A percentile compares a stretch with the other conserved stretches of the same genome.
phyloP scores from a whole-genome alignment of 768 basidiomycete genomes.

The Hericium coralloides region DNA sequence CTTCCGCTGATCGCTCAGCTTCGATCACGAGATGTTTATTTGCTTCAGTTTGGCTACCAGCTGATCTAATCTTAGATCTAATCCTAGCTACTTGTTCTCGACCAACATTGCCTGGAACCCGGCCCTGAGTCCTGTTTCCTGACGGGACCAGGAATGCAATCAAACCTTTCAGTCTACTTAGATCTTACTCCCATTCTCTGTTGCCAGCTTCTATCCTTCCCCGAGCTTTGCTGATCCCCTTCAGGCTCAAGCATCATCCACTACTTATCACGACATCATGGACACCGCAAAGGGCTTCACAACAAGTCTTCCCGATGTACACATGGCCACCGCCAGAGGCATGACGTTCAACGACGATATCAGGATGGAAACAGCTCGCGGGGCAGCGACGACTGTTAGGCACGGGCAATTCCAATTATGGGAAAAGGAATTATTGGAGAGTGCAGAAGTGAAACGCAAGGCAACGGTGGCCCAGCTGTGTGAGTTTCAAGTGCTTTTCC shows the following conservation, averaged over 20 bases:
- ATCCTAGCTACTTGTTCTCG: too few species aligned
- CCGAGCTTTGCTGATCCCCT: too few species aligned
- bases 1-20: too few species aligned
- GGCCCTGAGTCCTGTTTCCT: too few species aligned
- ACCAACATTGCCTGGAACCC: too few species aligned
- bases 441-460: constrained; percentile 85
- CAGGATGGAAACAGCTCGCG: constrained; percentile 59
- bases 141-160: too few species aligned
- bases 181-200: too few species aligned
- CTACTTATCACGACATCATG: constrained; percentile 54
- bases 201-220: too few species aligned
- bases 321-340: constrained; percentile 58
- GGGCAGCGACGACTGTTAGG: constrained; percentile 40
- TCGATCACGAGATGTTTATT: too few species aligned
- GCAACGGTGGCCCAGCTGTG: constrained; percentile 96
- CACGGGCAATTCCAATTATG: constrained; percentile 54
- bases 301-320: constrained; percentile 38
- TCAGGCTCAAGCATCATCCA: not conserved
- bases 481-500: constrained; percentile 28
- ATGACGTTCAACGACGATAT: constrained; percentile 45
- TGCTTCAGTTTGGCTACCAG: too few species aligned
- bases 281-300: constrained; percentile 62
- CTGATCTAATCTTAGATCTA: too few species aligned
- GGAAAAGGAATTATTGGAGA: constrained; percentile 82
- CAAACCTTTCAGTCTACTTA: too few species aligned